Base-by-base conservation (phyloP, 1,139 yeast genomes). In the Debaryomyces subglobosus region DNA sequence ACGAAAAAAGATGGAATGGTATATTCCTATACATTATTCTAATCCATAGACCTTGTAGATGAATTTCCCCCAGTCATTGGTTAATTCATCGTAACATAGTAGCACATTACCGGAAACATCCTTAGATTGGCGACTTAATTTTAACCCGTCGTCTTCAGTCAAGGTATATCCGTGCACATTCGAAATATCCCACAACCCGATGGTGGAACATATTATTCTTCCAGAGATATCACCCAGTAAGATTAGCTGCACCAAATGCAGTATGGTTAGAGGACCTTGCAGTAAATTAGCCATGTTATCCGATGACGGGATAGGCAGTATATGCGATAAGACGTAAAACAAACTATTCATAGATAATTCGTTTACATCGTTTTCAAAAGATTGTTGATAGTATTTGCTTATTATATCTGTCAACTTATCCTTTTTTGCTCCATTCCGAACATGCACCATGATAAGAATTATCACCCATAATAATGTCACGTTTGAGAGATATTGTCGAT, bases 101-200 rank as follows among this genome's bases (percentile, higher is more conserved):
- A 47, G 42, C 18, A 52, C 34, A 3, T 25, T 16, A 21, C 29
- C 30, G 20, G 40, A 25, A n/a, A 15, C 30, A 1, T 29, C 27
- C 12, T 10, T 36, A 9, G 36, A 27, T 3, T 20, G 16, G 20
- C 33, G 42, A 10, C 24, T 30, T 16, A 24, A 23, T n/a, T 30
- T 13, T 8, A 25, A 25, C 5, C 40, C 51, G 7, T 52, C 57
- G 1, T 49, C 44, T 12, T 48, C 43, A 5, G 29, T 27, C 24
- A 67, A 35, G 15, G 50, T 43, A 38, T 62, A 59, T n/a, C 55
- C 53, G 45, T 54, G 58, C 27, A 43, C 60, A 53, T 66, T 67
- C 9, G 54, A 43, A 18, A 72, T 51, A 47, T 71, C 73, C 74
- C 74, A 71, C 30, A 69, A 41, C 3, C 73, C 76, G 34, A 71